phyloP scores from a whole-genome alignment of 2,329 filamentous ascomycete species.

The Venturia nashicola region DNA sequence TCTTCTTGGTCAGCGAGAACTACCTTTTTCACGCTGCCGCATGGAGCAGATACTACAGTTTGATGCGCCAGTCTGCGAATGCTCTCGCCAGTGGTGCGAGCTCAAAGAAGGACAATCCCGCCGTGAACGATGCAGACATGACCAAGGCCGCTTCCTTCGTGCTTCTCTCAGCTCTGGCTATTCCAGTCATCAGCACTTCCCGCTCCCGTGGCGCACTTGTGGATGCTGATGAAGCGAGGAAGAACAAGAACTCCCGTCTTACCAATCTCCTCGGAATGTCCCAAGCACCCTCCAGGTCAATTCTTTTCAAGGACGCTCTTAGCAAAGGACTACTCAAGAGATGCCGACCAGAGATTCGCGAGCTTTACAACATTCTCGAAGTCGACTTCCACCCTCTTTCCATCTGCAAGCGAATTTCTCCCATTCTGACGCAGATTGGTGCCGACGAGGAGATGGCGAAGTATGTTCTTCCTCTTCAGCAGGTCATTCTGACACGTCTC shows the following conservation, averaged over 20 bases:
- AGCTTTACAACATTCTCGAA: slow-evolving; percentile 97
- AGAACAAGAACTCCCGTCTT: slow-evolving; percentile 97
- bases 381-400: slow-evolving; percentile 98
- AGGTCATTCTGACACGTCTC: slow-evolving; percentile 93
- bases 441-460: slow-evolving; percentile 92
- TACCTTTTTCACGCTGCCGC: slow-evolving; percentile 98
- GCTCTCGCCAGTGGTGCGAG: slow-evolving; percentile 74
- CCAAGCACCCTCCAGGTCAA: slow-evolving; percentile 73
- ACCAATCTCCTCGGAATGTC: slow-evolving; percentile 94
- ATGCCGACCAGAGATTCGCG: slow-evolving; percentile 84
- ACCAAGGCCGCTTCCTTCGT: slow-evolving; percentile 94
- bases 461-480: slow-evolving; percentile 89
- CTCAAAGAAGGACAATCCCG: slow-evolving; percentile 89
- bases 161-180: slow-evolving; percentile 86
- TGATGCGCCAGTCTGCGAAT: slow-evolving; percentile 80
- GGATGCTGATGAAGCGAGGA: slow-evolving; percentile 91
- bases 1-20: slow-evolving; percentile 98
- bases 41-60: slow-evolving; percentile 94
- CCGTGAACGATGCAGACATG: slow-evolving; percentile 77
- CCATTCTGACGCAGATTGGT: slow-evolving; percentile 87
- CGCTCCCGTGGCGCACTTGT: slow-evolving; percentile 91
- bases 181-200: slow-evolving; percentile 97
- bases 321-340: slow-evolving; percentile 91
- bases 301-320: slow-evolving; percentile 88
- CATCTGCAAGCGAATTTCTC: slow-evolving; percentile 98